A percentile compares a stretch with the other conserved stretches of the same genome.
Evolutionary conservation across 768 basidiomycete genomes (phyloP).

Genomic region (Podaxis mareebaensis): DNA sequence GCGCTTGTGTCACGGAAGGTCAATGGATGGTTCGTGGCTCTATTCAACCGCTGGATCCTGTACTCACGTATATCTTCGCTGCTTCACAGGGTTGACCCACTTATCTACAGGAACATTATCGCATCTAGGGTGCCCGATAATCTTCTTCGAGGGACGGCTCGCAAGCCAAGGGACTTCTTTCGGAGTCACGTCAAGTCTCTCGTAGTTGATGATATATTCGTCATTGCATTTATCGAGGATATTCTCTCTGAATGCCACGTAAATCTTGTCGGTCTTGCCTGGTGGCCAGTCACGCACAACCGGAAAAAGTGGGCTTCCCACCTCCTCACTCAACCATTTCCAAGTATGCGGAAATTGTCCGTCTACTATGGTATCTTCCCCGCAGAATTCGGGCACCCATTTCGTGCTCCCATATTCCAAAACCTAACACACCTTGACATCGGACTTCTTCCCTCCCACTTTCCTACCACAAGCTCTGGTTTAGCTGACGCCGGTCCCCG

Average conservation of each 20-base stretch:
- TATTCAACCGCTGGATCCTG: neutral
- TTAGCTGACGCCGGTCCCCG: neutral
- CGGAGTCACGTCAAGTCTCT: conserved; percentile 2
- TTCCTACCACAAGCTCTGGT: neutral
- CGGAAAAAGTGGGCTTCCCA: neutral
- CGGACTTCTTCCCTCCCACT: neutral
- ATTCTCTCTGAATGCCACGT: neutral
- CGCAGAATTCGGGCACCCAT: neutral
- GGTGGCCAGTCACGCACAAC: neutral
- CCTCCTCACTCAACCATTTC: neutral
- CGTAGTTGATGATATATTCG: neutral
- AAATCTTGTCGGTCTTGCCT: conserved; percentile 2
- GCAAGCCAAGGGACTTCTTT: neutral
- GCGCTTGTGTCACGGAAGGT: conserved; percentile 9
- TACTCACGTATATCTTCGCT: neutral
- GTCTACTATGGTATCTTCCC: neutral
- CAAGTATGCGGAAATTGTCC: conserved; percentile 1
- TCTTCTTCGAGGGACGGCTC: neutral
- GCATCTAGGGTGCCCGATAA: neutral
- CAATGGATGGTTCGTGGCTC: neutral
- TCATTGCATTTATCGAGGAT: neutral
- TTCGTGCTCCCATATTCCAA: neutral
- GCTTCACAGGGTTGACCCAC: neutral
- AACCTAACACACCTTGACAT: conserved; percentile 12
- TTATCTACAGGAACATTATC: conserved; percentile 3